Conservation (phyloP, 2,329 filamentous ascomycete species). For the Calonectria hawksworthii region DNA sequence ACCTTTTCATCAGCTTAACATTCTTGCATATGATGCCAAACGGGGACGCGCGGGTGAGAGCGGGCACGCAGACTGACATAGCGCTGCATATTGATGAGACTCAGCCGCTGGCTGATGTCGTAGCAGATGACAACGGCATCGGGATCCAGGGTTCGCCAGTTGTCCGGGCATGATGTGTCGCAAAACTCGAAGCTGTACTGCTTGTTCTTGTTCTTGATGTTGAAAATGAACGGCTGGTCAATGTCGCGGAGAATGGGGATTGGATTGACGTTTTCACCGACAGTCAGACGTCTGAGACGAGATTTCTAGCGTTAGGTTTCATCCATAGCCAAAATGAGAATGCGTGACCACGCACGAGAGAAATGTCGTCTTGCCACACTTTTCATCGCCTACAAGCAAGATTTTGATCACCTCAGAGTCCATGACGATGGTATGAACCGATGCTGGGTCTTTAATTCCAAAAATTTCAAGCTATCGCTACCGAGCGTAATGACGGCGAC, state of each 20-base stretch:
- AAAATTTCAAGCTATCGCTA: background rate
- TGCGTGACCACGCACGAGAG: constrained; percentile 64
- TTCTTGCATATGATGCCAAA: background rate
- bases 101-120: constrained; percentile 71
- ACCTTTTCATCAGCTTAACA: constrained; percentile 9
- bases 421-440: constrained; percentile 49
- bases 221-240: constrained; percentile 73
- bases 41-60: background rate
- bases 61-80: constrained; percentile 57
- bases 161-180: constrained; percentile 71
- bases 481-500: background rate
- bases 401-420: constrained; percentile 66
- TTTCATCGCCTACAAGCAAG: constrained; percentile 70
- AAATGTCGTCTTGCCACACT: constrained; percentile 73
- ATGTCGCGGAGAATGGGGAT: constrained; percentile 68
- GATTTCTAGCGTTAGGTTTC: constrained; percentile 22
- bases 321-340: constrained; percentile 22
- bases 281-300: constrained; percentile 64
- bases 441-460: background rate
- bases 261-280: constrained; percentile 56
- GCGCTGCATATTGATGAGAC: constrained; percentile 70
- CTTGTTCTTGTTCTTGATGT: constrained; percentile 58
- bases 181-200: constrained; percentile 70
- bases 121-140: constrained; percentile 73
- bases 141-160: constrained; percentile 70